Percentiles rank a stretch among this genome's conserved stretches.
Conservation (phyloP, 345 rosid genomes). For the Lepidium aucheri region DNA sequence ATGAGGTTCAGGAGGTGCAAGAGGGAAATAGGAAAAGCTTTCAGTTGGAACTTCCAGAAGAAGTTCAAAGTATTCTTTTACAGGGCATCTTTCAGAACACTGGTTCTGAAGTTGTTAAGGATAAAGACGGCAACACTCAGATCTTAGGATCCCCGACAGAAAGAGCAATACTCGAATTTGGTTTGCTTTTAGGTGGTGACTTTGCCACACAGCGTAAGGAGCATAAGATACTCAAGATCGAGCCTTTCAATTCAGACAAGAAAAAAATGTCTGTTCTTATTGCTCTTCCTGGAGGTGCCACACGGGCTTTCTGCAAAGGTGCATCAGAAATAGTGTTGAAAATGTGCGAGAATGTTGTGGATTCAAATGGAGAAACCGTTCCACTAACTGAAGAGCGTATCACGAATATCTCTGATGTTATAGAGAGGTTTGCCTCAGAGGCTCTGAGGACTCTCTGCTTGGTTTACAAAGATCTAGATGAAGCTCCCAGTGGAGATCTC, state of each 20-base stretch:
- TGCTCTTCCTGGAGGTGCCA: constrained; percentile 37
- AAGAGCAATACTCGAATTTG: constrained; percentile 58
- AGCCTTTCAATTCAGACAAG: constrained; percentile 71
- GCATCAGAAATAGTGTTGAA: constrained; percentile 61
- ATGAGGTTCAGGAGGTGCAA: constrained; percentile 22
- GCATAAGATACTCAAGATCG: constrained; percentile 51
- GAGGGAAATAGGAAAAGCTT: constrained; percentile 18
- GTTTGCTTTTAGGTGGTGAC: constrained; percentile 59
- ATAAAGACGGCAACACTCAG: constrained; percentile 48
- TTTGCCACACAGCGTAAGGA: constrained; percentile 38
- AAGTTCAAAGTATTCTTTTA: constrained; percentile 34
- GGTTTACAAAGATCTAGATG: constrained; percentile 49
- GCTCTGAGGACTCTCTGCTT: constrained; percentile 69
- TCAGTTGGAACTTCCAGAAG: constrained; percentile 32
- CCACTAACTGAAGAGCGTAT: constrained; percentile 41
- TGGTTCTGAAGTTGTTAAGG: constrained; percentile 54
- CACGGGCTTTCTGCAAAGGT: constrained; percentile 60
- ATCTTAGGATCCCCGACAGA: constrained; percentile 72
- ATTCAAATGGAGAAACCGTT: constrained; percentile 35
- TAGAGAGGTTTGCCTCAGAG: constrained; percentile 52
- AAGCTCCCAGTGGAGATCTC: constrained; percentile 34
- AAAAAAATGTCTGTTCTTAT: constrained; percentile 67
- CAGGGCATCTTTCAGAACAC: constrained; percentile 75
- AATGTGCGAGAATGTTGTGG: constrained; percentile 46
- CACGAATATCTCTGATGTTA: constrained; percentile 33